Conservation (phyloP, 2,329 filamentous ascomycete genomes). For the Talaromyces sp. region DNA sequence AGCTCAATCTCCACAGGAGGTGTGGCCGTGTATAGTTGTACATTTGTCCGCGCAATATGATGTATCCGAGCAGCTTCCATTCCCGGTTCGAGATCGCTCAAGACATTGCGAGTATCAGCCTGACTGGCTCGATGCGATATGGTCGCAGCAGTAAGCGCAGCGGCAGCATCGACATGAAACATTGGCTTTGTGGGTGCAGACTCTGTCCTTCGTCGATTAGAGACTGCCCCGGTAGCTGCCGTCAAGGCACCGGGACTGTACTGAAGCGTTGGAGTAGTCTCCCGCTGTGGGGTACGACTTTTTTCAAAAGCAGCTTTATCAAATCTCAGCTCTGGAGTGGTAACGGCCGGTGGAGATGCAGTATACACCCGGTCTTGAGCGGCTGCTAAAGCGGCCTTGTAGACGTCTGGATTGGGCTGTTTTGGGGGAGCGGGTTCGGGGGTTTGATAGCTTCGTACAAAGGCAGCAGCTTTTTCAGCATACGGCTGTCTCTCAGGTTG, state of each 20-base stretch:
- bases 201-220: conserved; percentile 57
- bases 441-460: conserved; percentile 55
- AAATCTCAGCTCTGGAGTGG: conserved; percentile 15
- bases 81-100: conserved; percentile 39
- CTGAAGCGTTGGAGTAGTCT: conserved; percentile 35
- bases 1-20: conserved; percentile 67
- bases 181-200: conserved; percentile 52
- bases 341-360: conserved; percentile 12
- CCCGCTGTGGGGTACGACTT: conserved; percentile 33
- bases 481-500: conserved; percentile 58
- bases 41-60: conserved; percentile 62
- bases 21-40: conserved; percentile 72
- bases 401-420: conserved; percentile 59
- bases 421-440: conserved; percentile 34
- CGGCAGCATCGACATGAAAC: conserved; percentile 46
- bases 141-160: conserved; percentile 66
- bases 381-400: conserved; percentile 69
- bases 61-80: conserved; percentile 57
- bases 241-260: conserved; percentile 62
- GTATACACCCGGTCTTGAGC: conserved; percentile 25
- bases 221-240: conserved; percentile 74
- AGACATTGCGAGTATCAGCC: conserved; percentile 38
- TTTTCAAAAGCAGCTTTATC: conserved; percentile 59
- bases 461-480: conserved; percentile 55
- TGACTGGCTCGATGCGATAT: conserved; percentile 51